These are phyloP conservation scores for Prunus persica DNA, from an alignment of 306 rosid genomes.

Conservation along the genomic window DNA sequence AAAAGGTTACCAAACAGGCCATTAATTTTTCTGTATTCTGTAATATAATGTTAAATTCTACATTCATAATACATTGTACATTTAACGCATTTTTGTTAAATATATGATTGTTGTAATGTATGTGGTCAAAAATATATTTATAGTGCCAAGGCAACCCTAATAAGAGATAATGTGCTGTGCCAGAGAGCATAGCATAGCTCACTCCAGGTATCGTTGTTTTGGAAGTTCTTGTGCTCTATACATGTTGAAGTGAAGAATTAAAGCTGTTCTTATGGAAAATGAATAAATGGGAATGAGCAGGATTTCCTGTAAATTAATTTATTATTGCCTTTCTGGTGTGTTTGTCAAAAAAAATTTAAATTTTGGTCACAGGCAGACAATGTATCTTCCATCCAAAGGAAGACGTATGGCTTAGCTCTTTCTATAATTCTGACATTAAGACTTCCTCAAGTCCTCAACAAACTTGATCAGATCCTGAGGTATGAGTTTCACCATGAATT, in stretches of 20 bases:
- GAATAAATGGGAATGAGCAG: not conserved
- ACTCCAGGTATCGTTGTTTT: too few relatives aligned
- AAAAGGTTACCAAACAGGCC: too few relatives aligned
- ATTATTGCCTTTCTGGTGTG: slow-evolving; percentile 17
- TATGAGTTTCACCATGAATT: slow-evolving; percentile 33
- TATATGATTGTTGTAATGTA: too few relatives aligned
- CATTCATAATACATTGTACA: not conserved
- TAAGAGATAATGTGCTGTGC: not conserved
- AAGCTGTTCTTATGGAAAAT: not conserved
- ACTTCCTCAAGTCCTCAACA: slow-evolving; percentile 87
- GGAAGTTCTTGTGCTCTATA: not conserved
- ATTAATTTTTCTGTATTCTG: too few relatives aligned
- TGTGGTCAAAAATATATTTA: not conserved
- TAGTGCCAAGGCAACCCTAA: not conserved
- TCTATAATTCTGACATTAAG: slow-evolving; percentile 83
- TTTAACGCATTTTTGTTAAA: not conserved
- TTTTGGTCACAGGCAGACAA: slow-evolving; percentile 68
- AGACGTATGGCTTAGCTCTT: slow-evolving; percentile 83
- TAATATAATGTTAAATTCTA: too few relatives aligned
- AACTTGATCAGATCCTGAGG: slow-evolving; percentile 94
- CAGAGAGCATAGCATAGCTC: too few relatives aligned
- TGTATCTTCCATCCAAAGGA: slow-evolving; percentile 83
- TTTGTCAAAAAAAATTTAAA: not conserved
- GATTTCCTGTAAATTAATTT: not conserved
- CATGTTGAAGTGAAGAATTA: not conserved